Base-by-base conservation (phyloP, 1,139 yeast species). In the Yamadazyma kanchanaburiensis region DNA sequence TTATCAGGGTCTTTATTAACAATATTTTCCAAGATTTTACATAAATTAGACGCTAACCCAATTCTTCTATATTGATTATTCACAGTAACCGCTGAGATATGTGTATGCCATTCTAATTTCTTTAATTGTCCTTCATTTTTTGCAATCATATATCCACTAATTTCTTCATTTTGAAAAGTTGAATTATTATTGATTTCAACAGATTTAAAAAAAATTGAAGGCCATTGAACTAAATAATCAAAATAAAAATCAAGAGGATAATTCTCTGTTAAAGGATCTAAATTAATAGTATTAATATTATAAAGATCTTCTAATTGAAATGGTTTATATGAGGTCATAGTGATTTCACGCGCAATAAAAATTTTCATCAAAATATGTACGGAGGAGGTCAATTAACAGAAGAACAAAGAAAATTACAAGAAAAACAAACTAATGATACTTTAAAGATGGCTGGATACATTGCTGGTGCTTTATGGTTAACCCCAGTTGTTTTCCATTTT, bases 31-130 rank as follows among this genome's bases (percentile, higher is more conserved):
- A 94, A 61, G 40, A 85, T 77, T 24, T 72, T 64, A 50, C 96
- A 89, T 33, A 89, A 66, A 37, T 73, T 73, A 3, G 84, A 77
- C 1, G 96, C 98, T 28, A 89, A 63, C 2, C 95, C 95, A 13
- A 91, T 69, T 37, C 98, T 64, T 36, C 99, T 65, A 49, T 83
- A 89, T 32, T 78, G 80, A 15, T 85, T 80, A 38, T 83, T 83
- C 1, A 94, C 83, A 0, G 98, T 88, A 3, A 94, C 96, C 0
- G 98, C 98, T 0, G 97, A 88, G 34, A 94, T 88, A 55, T 94
- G 99, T 1, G 95, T 78, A 51, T 94, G 99, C 95, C 96, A 91
- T 42, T 88, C 94, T 32, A 71, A 75, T 12, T 71, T 76, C 14
- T 65, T 61, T 23, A 66, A 40, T 32, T 59, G 48, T 1, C 98